A percentile compares a stretch with the other conserved stretches of the same genome.
Evolutionary conservation across 2,329 filamentous ascomycete genomes (phyloP).

Genomic region (Colletotrichum sublineola): DNA sequence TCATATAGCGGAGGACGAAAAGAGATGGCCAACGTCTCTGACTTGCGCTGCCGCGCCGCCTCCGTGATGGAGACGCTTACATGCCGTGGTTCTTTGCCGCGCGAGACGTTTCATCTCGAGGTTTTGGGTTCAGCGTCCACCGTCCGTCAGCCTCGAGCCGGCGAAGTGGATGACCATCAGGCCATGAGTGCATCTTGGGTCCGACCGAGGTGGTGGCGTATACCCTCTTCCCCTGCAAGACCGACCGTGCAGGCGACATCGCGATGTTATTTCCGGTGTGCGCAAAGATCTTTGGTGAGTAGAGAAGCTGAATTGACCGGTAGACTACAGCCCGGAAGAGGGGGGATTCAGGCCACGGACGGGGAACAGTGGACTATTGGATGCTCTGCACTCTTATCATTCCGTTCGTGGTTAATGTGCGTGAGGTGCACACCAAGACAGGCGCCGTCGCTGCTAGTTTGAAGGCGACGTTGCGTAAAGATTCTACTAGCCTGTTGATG

Average conservation of each 20-base stretch:
- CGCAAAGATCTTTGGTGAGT: background rate
- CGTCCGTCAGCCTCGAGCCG: background rate
- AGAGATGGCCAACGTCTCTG: background rate
- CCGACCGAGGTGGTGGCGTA: background rate
- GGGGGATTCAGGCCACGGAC: background rate
- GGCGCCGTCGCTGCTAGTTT: constrained; percentile 1
- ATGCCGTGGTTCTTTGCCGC: background rate
- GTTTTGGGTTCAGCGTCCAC: background rate
- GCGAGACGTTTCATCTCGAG: background rate
- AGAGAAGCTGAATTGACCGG: background rate
- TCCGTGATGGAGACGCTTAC: background rate
- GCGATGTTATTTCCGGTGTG: background rate
- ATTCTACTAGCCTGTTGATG: background rate
- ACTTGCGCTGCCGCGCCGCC: background rate
- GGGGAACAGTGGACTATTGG: background rate
- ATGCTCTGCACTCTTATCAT: background rate
- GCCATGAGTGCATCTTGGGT: background rate
- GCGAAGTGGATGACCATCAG: background rate
- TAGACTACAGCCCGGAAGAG: background rate
- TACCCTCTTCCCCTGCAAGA: background rate
- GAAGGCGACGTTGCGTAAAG: background rate
- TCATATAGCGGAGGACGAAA: background rate
- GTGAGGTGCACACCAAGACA: background rate
- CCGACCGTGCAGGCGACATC: background rate
- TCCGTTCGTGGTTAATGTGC: background rate